Conservation (phyloP, 208 protist species). For the Leptomonas pyrrhocoris region DNA sequence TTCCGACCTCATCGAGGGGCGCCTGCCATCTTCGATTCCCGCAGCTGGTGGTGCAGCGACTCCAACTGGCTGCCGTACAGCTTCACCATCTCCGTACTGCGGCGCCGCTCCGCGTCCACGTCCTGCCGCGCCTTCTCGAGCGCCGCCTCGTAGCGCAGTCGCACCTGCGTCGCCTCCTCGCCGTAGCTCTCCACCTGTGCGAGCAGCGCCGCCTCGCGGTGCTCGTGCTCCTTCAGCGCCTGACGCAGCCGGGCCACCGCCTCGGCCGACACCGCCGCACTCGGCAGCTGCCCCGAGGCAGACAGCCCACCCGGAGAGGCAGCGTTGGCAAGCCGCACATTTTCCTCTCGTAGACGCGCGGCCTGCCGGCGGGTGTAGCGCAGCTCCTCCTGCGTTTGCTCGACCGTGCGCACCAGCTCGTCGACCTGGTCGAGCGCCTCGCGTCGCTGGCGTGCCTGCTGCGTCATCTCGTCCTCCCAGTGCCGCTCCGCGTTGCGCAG, state of each 20-base stretch:
- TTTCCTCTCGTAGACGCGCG: conserved; percentile 32
- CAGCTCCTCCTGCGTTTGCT: conserved; percentile 49
- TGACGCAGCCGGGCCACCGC: conserved; percentile 24
- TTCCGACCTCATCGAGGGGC: background rate
- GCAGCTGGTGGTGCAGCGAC: conserved; percentile 63
- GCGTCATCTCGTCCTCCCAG: conserved; percentile 43
- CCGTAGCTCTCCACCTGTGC: conserved; percentile 59
- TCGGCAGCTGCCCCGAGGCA: background rate
- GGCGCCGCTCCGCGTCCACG: conserved; percentile 48
- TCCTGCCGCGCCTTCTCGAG: conserved; percentile 39
- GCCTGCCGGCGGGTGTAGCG: conserved; percentile 44
- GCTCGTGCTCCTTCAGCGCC: conserved; percentile 17
- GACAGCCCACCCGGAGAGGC: background rate
- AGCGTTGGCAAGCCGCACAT: conserved; percentile 15
- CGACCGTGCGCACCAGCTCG: conserved; percentile 43
- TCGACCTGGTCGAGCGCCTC: conserved; percentile 48
- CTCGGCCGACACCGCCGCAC: background rate
- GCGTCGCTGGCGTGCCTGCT: conserved; percentile 34
- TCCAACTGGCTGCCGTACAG: conserved; percentile 67
- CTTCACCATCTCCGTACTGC: conserved; percentile 60
- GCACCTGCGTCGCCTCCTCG: conserved; percentile 40
- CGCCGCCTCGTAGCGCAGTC: conserved; percentile 34
- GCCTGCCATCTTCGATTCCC: conserved; percentile 33
- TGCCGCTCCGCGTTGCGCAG: conserved; percentile 43
- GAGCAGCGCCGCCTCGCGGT: conserved; percentile 47